Evolutionary conservation across 441 rosid genomes (phyloP), one percentile per base, ranked within the genome.

Genomic region (Eutrema salsugineum): DNA sequence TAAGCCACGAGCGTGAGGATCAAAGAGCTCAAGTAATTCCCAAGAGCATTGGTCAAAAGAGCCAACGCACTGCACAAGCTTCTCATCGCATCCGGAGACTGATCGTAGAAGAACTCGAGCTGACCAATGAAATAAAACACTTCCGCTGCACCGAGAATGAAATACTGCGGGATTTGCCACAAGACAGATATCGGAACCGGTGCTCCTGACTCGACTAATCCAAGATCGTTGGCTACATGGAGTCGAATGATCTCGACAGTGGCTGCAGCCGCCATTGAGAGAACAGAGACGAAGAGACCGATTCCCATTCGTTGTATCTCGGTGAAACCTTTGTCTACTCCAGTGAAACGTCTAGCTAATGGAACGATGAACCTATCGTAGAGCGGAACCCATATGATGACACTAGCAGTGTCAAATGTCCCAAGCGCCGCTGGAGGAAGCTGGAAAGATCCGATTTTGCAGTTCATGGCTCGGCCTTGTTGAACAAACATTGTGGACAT

Each of bases 61-160:
- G 91, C 72, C 2, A 88, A 71, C 0, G 97, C 97, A 27, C 89
- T 87, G 72, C 95, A 94, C 77, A 94, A 73, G 47, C 97, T 94
- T 35, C 95, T 70, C 99, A 91, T 87, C 0, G 99, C 89, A 77
- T 94, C 97, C 0, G 97, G 97, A 51, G 96, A 91, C 36, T 94
- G 97, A 15, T 91, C 92, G 14, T 91, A 90, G 78, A 91, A 94
- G 69, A 94, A 91, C 75, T 94, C 93, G 0, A 89, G 82, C 83
- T 87, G 92, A 0, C 97, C 97, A 1, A 94, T 83, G 79, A 78
- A 84, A 19, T 83, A 86, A 36, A 81, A 94, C 9, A 90, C 90
- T 83, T 88, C 97, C 0, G 93, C 85, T 5, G 95, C 91, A 6
- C 95, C 97, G 7, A 91, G 33, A 63, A 91, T 65, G 86, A 85